Conservation (phyloP, 208 protist species). For the Spongospora subterranea region DNA sequence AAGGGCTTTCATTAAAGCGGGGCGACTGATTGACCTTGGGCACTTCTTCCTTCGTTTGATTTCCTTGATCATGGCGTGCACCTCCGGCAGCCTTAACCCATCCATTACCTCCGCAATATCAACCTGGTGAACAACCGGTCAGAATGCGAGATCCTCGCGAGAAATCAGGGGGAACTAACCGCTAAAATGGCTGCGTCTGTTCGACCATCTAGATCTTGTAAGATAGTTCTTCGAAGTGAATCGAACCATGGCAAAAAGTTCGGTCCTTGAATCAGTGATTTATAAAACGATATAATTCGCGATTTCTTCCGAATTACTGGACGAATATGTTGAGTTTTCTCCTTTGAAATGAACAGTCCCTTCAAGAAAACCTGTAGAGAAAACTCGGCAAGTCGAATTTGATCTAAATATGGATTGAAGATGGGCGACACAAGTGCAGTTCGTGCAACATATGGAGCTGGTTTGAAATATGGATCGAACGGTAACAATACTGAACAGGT, state of each 20-base stretch:
- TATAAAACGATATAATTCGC: background rate
- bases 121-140: background rate
- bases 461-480: slow-evolving; percentile 3
- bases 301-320: background rate
- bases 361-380: background rate
- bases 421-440: background rate
- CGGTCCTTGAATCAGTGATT: background rate
- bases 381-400: background rate
- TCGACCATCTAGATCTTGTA: background rate
- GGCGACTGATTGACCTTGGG: background rate
- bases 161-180: background rate
- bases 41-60: background rate
- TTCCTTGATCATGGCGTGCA: background rate
- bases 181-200: background rate
- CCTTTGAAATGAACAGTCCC: background rate
- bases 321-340: background rate
- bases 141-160: background rate
- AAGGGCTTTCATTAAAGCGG: background rate
- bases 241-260: background rate
- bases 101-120: background rate
- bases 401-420: background rate
- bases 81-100: background rate
- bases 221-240: background rate
- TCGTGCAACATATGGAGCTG: background rate
- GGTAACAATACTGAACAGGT: background rate